phyloP scores from a whole-genome alignment of 495 filamentous ascomycete genomes.

The Letharia lupina region DNA sequence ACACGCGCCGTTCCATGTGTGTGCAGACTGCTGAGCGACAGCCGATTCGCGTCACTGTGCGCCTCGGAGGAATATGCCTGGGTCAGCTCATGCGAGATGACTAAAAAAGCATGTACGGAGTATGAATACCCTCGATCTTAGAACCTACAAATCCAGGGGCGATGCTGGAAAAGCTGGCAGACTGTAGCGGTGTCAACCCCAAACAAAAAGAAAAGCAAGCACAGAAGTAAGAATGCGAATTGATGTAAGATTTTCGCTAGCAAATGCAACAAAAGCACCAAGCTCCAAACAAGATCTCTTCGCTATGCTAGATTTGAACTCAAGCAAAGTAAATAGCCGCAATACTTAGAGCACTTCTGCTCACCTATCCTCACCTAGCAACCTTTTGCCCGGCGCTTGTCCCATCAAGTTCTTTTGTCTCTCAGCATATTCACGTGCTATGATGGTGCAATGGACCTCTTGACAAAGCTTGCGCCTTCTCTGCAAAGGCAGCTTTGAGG shows the following conservation, averaged over 20 bases:
- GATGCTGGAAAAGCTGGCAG: neutral
- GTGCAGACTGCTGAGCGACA: neutral
- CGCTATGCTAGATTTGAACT: slow-evolving; percentile 1
- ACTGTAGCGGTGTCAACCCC: neutral
- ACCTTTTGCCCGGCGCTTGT: slow-evolving; percentile 11
- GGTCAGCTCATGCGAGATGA: neutral
- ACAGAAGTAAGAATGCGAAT: neutral
- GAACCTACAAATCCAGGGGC: neutral
- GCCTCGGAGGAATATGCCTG: neutral
- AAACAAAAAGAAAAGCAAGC: neutral
- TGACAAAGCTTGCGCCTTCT: slow-evolving; percentile 75
- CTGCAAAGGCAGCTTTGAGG: slow-evolving; percentile 59
- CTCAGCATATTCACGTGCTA: slow-evolving; percentile 63
- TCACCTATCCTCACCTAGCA: neutral
- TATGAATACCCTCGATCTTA: neutral
- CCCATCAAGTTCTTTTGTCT: slow-evolving; percentile 27
- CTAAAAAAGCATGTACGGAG: neutral
- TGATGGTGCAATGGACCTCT: slow-evolving; percentile 70
- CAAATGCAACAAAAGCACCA: neutral
- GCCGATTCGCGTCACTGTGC: neutral
- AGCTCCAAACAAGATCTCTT: neutral
- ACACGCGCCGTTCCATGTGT: neutral
- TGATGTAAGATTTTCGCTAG: neutral
- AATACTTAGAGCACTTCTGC: neutral
- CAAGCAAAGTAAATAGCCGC: neutral